Percentiles rank a stretch among this genome's conserved stretches.
phyloP scores from a whole-genome alignment of 345 rosid genomes.

The Laguncularia racemosa region DNA sequence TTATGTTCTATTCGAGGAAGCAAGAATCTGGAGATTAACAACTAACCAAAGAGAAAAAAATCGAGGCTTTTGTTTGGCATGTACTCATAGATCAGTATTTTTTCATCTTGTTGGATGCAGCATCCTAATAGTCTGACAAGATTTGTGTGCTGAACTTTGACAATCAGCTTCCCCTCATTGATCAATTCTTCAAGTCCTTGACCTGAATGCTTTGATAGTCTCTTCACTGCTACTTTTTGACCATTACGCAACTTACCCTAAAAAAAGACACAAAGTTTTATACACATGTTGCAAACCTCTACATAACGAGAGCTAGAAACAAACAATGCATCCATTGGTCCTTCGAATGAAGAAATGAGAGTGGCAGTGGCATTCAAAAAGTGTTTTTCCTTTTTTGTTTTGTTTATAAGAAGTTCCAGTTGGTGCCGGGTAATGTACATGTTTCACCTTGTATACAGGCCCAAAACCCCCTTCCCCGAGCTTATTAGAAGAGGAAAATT shows the following conservation, averaged over 20 bases:
- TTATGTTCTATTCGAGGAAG: not conserved
- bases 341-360: not conserved
- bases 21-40: not conserved
- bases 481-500: conserved; percentile 21
- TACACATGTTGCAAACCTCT: not conserved
- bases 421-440: too few species aligned
- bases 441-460: conserved; percentile 20
- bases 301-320: not conserved
- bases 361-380: too few species aligned
- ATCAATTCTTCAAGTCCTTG: conserved; percentile 37
- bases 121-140: conserved; percentile 34
- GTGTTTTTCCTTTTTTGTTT: too few species aligned
- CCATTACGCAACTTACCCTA: conserved; percentile 20
- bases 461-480: conserved; percentile 30
- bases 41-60: conserved; percentile 28
- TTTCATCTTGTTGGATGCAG: conserved; percentile 25
- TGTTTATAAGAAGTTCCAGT: too few species aligned
- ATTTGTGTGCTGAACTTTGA: conserved; percentile 34
- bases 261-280: not conserved
- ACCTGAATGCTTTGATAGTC: conserved; percentile 18
- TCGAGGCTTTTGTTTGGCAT: conserved; percentile 34
- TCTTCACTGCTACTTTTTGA: conserved; percentile 26
- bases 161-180: conserved; percentile 27
- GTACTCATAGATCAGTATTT: conserved; percentile 34
- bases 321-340: conserved; percentile 6